A percentile compares a stretch with the other conserved stretches of the same genome.
These are phyloP conservation scores for Pestalotiopsis sp. DNA, from an alignment of 2,329 filamentous ascomycete genomes.

Conservation along the genomic window DNA sequence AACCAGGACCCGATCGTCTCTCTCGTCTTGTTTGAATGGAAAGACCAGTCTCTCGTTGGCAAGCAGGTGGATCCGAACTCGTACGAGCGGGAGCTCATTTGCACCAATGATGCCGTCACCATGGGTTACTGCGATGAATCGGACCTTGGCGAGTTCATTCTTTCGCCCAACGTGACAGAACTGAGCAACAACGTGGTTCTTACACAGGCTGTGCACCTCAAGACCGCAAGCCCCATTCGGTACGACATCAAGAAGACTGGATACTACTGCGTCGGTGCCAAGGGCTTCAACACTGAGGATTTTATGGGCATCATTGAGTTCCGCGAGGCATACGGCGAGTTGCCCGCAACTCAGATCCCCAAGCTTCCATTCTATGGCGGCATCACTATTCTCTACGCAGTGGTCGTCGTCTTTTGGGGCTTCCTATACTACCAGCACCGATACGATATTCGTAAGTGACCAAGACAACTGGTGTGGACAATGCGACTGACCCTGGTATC, in stretches of 20 bases:
- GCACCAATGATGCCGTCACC: conserved; percentile 69
- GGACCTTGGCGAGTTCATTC: conserved; percentile 82
- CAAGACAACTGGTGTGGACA: neutral
- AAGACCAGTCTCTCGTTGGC: conserved; percentile 78
- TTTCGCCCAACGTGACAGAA: conserved; percentile 73
- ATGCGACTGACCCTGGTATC: conserved; percentile 15
- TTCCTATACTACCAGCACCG: conserved; percentile 95
- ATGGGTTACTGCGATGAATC: conserved; percentile 71
- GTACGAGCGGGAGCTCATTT: conserved; percentile 66
- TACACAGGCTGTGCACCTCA: conserved; percentile 80
- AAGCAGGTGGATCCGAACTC: conserved; percentile 46
- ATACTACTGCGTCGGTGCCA: conserved; percentile 91
- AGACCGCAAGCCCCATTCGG: conserved; percentile 70
- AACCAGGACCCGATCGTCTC: conserved; percentile 75
- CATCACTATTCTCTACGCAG: conserved; percentile 88
- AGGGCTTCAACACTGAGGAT: conserved; percentile 63
- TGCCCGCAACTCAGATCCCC: conserved; percentile 91
- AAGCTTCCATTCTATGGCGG: conserved; percentile 97
- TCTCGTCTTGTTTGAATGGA: conserved; percentile 92
- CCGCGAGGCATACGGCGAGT: conserved; percentile 92
- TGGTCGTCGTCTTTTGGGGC: conserved; percentile 85
- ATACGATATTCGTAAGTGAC: conserved; percentile 74
- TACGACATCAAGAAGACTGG: conserved; percentile 88
- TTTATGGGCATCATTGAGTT: conserved; percentile 88
- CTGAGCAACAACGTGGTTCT: conserved; percentile 71